These are phyloP conservation scores for Aspergillus sp. DNA, from an alignment of 2,329 filamentous ascomycete genomes.

Conservation along the genomic window DNA sequence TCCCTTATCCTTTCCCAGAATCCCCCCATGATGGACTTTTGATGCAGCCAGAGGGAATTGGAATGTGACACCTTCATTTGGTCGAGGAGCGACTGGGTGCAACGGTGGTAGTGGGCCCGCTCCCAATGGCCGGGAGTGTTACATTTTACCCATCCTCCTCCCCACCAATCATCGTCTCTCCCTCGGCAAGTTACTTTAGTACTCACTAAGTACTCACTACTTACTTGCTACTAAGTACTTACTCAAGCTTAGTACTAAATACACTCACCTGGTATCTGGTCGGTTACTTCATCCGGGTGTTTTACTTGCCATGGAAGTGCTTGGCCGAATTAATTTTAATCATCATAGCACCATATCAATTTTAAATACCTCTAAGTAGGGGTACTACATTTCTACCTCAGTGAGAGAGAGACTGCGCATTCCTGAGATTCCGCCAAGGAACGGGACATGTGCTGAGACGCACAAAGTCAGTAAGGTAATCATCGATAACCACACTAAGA, in stretches of 20 bases:
- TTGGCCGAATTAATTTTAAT: too few relatives aligned
- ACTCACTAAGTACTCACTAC: too few relatives aligned
- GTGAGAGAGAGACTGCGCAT: neutral
- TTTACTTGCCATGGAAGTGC: neutral
- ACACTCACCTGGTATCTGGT: neutral
- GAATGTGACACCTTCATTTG: conserved; percentile 18
- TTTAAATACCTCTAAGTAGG: neutral
- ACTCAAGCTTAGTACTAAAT: neutral
- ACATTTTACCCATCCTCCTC: conserved; percentile 16
- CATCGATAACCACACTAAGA: too few relatives aligned
- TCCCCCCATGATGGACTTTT: neutral
- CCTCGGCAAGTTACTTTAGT: too few relatives aligned
- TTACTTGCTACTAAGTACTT: neutral
- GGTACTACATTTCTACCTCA: neutral
- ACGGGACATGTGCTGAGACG: neutral
- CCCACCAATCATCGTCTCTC: neutral
- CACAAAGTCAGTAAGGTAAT: neutral
- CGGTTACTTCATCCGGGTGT: neutral
- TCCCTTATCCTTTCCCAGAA: neutral
- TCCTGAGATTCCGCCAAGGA: neutral
- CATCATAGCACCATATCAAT: too few relatives aligned
- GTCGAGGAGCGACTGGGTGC: conserved; percentile 17
- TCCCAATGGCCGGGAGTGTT: conserved; percentile 24
- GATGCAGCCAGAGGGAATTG: neutral
- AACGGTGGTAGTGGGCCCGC: conserved; percentile 28